A percentile compares a stretch with the other conserved stretches of the same genome.
phyloP scores from a whole-genome alignment of 2,329 filamentous ascomycete species.

The Paecilomyces sp. region DNA sequence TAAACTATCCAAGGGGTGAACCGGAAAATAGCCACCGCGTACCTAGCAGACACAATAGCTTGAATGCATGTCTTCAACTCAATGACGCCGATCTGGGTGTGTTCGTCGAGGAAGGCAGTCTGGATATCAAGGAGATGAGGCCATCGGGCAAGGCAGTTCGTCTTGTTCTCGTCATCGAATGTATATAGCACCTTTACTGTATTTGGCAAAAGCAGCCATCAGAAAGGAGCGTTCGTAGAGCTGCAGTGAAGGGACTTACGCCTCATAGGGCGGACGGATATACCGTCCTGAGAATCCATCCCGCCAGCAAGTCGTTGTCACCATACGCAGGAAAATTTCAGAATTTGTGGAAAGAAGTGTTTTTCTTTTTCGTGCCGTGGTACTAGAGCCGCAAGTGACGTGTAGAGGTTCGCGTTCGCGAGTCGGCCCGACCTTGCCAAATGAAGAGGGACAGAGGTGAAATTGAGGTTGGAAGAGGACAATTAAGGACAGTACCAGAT shows the following conservation, averaged over 20 bases:
- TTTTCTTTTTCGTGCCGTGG: not conserved
- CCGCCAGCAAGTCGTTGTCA: conserved; percentile 18
- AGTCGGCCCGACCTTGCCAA: conserved; percentile 13
- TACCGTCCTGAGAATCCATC: conserved; percentile 43
- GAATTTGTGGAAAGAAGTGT: not conserved
- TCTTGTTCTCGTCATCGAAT: conserved; percentile 81
- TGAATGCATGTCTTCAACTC: conserved; percentile 82
- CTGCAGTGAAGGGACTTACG: conserved; percentile 44
- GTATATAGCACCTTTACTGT: conserved; percentile 95
- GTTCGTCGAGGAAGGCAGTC: conserved; percentile 72
- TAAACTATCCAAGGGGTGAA: not conserved
- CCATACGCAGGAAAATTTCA: conserved; percentile 20
- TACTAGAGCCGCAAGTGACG: not conserved
- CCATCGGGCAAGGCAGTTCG: conserved; percentile 82
- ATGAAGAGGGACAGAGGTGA: not conserved
- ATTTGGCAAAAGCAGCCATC: conserved; percentile 6
- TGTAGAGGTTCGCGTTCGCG: conserved; percentile 1
- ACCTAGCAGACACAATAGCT: conserved; percentile 63
- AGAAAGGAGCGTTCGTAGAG: conserved; percentile 8
- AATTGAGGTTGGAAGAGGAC: not conserved
- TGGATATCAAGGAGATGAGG: conserved; percentile 73
- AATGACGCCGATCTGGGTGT: conserved; percentile 74
- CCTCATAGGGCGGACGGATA: conserved; percentile 59
- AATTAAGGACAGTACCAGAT: not conserved
- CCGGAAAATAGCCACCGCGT: conserved; percentile 16